phyloP scores from a whole-genome alignment of 352 stramenopile species.

The Stramenopiles sp. region DNA sequence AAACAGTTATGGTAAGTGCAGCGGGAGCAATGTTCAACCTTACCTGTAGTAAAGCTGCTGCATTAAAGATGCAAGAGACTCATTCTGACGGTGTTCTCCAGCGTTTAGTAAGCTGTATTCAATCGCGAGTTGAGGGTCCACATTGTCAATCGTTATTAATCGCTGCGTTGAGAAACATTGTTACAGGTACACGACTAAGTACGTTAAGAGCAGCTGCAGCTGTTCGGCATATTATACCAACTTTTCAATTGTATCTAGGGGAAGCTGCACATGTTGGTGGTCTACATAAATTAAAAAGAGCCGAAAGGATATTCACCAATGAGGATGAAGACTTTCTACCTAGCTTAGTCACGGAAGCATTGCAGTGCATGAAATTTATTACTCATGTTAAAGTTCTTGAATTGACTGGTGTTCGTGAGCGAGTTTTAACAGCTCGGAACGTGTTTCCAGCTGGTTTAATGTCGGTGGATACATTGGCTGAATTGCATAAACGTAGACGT shows the following conservation, averaged over 20 bases:
- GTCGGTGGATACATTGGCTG: neutral
- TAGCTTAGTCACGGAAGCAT: neutral
- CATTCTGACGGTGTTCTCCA: neutral
- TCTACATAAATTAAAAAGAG: neutral
- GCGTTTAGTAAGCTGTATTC: neutral
- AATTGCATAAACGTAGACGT: neutral
- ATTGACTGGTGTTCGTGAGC: neutral
- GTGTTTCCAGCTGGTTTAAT: neutral
- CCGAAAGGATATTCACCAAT: neutral
- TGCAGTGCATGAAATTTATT: neutral
- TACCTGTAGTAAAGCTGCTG: neutral
- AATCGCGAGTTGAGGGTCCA: neutral
- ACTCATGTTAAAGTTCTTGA: neutral
- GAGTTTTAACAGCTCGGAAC: neutral
- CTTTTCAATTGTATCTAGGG: neutral
- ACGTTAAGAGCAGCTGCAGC: neutral
- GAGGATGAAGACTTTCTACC: neutral
- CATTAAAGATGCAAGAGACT: neutral
- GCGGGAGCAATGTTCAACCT: neutral
- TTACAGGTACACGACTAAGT: neutral
- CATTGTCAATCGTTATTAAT: neutral
- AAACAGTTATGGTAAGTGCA: neutral
- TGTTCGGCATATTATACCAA: neutral
- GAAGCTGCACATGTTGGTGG: neutral
- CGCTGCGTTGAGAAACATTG: neutral